Percentiles rank a stretch among this genome's conserved stretches.
Conservation (phyloP, 1,139 yeast species). For the Suhomyces taliae region DNA sequence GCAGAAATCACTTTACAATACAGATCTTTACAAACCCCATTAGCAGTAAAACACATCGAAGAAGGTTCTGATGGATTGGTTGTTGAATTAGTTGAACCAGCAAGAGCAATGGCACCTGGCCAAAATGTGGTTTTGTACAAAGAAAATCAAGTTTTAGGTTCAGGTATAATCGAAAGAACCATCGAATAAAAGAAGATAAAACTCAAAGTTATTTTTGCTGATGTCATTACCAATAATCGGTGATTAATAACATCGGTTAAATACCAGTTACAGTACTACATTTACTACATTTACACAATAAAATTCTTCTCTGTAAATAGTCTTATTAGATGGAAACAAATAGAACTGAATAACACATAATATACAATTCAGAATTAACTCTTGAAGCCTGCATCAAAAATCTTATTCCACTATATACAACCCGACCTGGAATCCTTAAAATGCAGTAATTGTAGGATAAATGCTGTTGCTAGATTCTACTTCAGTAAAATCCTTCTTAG, state of each 20-base stretch:
- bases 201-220: neutral
- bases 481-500: constrained; percentile 14
- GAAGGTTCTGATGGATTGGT: constrained; percentile 14
- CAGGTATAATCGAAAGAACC: constrained; percentile 50
- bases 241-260: neutral
- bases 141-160: constrained; percentile 69
- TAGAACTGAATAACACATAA: neutral
- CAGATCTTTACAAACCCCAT: constrained; percentile 67
- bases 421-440: constrained; percentile 20
- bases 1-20: constrained; percentile 47
- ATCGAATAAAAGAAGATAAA: constrained; percentile 1
- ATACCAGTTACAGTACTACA: too few species aligned
- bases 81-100: constrained; percentile 42
- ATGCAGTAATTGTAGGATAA: constrained; percentile 47
- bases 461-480: constrained; percentile 17
- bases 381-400: neutral
- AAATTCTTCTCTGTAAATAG: constrained; percentile 1
- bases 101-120: constrained; percentile 86
- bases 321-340: neutral
- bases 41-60: constrained; percentile 22
- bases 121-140: constrained; percentile 78
- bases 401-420: neutral
- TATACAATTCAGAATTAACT: neutral
- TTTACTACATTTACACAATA: neutral
- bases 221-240: neutral